phyloP scores from a whole-genome alignment of 2,329 filamentous ascomycete species.

The Zymoseptoria ardabiliae region DNA sequence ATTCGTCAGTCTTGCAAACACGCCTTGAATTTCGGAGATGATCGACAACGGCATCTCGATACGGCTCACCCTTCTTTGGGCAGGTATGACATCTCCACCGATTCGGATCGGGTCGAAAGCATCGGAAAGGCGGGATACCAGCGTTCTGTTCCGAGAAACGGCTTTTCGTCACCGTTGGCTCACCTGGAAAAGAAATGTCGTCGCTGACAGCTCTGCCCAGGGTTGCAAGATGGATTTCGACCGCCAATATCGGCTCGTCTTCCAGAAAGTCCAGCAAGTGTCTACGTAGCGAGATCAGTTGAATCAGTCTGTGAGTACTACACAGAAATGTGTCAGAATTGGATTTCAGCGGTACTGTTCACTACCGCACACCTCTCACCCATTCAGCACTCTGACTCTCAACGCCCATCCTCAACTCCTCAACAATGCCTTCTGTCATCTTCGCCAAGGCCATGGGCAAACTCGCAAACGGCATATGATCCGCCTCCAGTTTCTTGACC shows the following conservation, averaged over 20 bases:
- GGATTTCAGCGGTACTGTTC: background rate
- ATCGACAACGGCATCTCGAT: too few species aligned
- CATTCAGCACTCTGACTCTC: background rate
- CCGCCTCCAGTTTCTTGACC: slow-evolving; percentile 8
- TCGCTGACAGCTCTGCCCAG: background rate
- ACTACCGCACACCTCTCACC: background rate
- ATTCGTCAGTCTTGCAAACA: too few species aligned
- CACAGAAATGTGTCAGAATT: background rate
- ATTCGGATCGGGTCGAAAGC: too few species aligned
- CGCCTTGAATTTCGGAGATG: too few species aligned
- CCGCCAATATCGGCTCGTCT: background rate
- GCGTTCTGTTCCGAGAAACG: too few species aligned
- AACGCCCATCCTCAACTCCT: background rate
- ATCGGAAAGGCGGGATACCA: too few species aligned
- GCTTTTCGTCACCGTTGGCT: too few species aligned
- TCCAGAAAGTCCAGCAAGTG: background rate
- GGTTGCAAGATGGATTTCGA: background rate
- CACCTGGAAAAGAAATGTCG: background rate
- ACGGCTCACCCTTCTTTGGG: too few species aligned
- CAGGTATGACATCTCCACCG: too few species aligned
- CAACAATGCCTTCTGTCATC: slow-evolving; percentile 5
- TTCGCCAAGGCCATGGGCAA: slow-evolving; percentile 4
- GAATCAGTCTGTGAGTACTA: background rate
- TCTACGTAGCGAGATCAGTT: background rate
- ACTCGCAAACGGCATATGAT: slow-evolving; percentile 13